A percentile compares a stretch with the other conserved stretches of the same genome.
These are phyloP conservation scores for Chytriomyces sp. DNA, from an alignment of 192 early-diverging fungal species.

Conservation along the genomic window DNA sequence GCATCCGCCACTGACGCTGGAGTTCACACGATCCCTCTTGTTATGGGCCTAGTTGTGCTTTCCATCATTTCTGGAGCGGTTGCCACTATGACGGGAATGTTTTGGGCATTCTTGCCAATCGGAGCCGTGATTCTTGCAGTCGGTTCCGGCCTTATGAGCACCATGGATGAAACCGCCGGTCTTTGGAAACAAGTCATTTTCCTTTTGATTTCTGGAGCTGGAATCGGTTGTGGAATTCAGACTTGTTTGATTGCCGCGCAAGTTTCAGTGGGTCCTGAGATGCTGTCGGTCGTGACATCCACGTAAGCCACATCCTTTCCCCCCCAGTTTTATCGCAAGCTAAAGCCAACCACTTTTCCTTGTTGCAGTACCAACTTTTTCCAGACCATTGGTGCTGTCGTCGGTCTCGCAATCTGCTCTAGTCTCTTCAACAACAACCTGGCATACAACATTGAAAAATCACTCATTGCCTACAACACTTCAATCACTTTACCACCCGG, in stretches of 20 bases:
- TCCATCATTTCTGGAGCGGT: constrained; percentile 68
- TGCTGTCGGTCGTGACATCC: constrained; percentile 69
- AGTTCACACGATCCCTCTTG: constrained; percentile 70
- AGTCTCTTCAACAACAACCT: constrained; percentile 69
- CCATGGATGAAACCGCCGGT: constrained; percentile 41
- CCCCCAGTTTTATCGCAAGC: too few relatives aligned
- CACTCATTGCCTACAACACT: constrained; percentile 10
- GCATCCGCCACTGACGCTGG: constrained; percentile 73
- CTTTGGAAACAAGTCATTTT: constrained; percentile 58
- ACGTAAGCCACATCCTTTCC: background rate
- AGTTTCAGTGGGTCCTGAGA: constrained; percentile 61
- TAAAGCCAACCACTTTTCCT: background rate
- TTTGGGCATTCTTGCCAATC: constrained; percentile 62
- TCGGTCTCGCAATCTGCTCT: constrained; percentile 65
- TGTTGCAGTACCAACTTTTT: constrained; percentile 48
- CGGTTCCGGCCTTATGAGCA: constrained; percentile 26
- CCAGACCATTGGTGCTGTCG: constrained; percentile 62
- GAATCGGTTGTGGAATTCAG: constrained; percentile 73
- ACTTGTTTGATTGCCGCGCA: constrained; percentile 73
- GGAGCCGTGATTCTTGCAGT: constrained; percentile 50
- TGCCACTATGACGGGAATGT: constrained; percentile 58
- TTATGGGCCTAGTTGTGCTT: constrained; percentile 58
- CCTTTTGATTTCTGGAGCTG: constrained; percentile 70
- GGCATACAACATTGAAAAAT: background rate
- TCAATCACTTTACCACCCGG: background rate